A percentile compares a stretch with the other conserved stretches of the same genome.
phyloP scores from a whole-genome alignment of 495 filamentous ascomycete species.

The Penicillium bovifimosum region DNA sequence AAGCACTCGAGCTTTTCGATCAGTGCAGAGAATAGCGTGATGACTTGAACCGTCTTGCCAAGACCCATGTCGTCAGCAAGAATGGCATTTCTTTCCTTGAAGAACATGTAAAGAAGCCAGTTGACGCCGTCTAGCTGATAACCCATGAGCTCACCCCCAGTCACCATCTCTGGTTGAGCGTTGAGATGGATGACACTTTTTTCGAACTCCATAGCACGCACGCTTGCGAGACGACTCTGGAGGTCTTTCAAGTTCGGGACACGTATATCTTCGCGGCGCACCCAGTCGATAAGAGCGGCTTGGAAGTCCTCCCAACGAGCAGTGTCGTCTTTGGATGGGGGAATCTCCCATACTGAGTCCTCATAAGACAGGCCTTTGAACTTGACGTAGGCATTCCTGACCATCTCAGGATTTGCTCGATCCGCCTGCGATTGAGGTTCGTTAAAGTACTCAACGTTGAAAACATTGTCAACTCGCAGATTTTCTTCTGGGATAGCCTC shows the following conservation, averaged over 20 bases:
- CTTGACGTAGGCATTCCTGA: constrained; percentile 65
- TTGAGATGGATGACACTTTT: constrained; percentile 58
- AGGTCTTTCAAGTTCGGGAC: constrained; percentile 48
- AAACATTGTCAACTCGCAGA: constrained; percentile 79
- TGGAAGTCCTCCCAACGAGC: constrained; percentile 78
- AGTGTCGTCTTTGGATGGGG: constrained; percentile 60
- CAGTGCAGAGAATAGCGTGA: constrained; percentile 74
- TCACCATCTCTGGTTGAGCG: constrained; percentile 66
- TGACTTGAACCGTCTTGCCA: constrained; percentile 95
- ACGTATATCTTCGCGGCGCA: constrained; percentile 66
- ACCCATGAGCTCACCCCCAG: constrained; percentile 77
- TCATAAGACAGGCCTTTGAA: constrained; percentile 95
- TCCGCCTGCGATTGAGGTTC: constrained; percentile 19
- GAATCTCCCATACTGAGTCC: constrained; percentile 81
- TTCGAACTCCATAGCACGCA: constrained; percentile 60
- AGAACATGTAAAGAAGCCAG: constrained; percentile 94
- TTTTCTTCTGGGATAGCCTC: constrained; percentile 83
- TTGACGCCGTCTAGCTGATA: constrained; percentile 95
- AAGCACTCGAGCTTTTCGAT: constrained; percentile 74
- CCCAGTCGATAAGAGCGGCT: constrained; percentile 76
- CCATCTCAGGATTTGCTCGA: constrained; percentile 43
- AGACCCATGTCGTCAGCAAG: constrained; percentile 99
- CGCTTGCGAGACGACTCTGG: constrained; percentile 54
- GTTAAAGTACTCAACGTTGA: constrained; percentile 64
- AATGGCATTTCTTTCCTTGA: constrained; percentile 76